Evolutionary conservation across 805 yeast genomes (phyloP), one percentile per base, ranked within the genome.

Genomic region (Candida krabiensis): DNA sequence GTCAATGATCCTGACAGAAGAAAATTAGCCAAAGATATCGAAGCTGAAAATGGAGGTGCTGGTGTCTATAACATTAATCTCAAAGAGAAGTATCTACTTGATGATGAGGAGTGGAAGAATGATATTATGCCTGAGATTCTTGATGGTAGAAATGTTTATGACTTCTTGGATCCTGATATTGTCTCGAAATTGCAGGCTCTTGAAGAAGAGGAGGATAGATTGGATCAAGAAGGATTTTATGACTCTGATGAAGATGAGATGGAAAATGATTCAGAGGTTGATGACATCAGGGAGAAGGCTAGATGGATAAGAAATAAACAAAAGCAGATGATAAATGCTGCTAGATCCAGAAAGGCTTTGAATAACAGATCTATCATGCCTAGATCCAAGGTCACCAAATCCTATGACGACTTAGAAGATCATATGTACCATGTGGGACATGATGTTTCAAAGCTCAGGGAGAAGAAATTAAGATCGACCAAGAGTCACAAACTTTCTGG

Each of bases 21-120:
- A 60, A 73, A 57, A 50, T 75, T 93, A 56, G 89, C 95, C 27
- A 78, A 87, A 58, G 98, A 93, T 60, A 72, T 89, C 46, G 99
- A 93, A 70, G 83, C 76, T 34, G 96, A 85, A 62, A 87, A 93
- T 56, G 99, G 99, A 61, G 99, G 99, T 61, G 97, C 99, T 30
- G 99, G 99, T 74, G 99, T 93, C 24, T 93, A 70, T 74, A 93
- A 89, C 70, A 79, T 93, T 60, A 89, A 93, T 70, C 73, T 93
- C 69, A 87, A 89, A 63, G 98, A 91, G 60, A 85, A 83, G 58
- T 93, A 95, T 66, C 52, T 93, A 46, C 73, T 93, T 53, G 99
- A 91, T 52, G 91, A 93, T 61, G 98, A 91, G 36, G 95, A 87
- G 49, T 93, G 99, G 99, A 91, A 91, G 76, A 80, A 88, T 51